Percentiles rank a stretch among this genome's conserved stretches.
Evolutionary conservation across 306 rosid genomes (phyloP).

Genomic region (Lathyrus oleraceus): DNA sequence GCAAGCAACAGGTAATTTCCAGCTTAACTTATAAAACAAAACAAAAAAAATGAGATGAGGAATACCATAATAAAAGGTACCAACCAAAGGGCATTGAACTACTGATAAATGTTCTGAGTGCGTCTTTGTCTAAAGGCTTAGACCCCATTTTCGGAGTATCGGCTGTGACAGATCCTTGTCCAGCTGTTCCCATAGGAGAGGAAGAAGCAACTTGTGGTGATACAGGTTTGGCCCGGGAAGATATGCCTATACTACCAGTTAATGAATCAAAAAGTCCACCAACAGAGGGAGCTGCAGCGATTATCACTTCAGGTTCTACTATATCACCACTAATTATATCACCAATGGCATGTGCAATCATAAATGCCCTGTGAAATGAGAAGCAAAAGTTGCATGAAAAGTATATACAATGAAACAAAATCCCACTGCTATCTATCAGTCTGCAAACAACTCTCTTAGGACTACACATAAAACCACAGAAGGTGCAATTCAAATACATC

Average conservation of each 20-base stretch:
- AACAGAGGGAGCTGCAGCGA: conserved; percentile 79
- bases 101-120: conserved; percentile 79
- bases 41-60: conserved; percentile 47
- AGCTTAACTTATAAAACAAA: conserved; percentile 32
- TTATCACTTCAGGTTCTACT: conserved; percentile 82
- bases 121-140: conserved; percentile 83
- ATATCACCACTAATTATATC: conserved; percentile 75
- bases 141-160: conserved; percentile 69
- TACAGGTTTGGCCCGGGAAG: conserved; percentile 82
- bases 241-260: conserved; percentile 90
- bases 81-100: conserved; percentile 98
- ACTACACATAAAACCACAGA: conserved; percentile 1
- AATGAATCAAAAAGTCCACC: conserved; percentile 93
- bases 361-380: conserved; percentile 64
- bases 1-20: conserved; percentile 35
- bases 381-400: conserved; percentile 32
- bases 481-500: conserved; percentile 5
- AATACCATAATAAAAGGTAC: conserved; percentile 77
- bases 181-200: conserved; percentile 51
- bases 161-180: conserved; percentile 56
- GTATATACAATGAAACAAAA: conserved; percentile 26
- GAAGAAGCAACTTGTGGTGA: conserved; percentile 70
- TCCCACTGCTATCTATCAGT: conserved; percentile 24
- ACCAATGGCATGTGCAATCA: conserved; percentile 90
- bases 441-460: conserved; percentile 2